Conservation (phyloP, 73 alveolate species). For the Paramecium biaurelia region DNA sequence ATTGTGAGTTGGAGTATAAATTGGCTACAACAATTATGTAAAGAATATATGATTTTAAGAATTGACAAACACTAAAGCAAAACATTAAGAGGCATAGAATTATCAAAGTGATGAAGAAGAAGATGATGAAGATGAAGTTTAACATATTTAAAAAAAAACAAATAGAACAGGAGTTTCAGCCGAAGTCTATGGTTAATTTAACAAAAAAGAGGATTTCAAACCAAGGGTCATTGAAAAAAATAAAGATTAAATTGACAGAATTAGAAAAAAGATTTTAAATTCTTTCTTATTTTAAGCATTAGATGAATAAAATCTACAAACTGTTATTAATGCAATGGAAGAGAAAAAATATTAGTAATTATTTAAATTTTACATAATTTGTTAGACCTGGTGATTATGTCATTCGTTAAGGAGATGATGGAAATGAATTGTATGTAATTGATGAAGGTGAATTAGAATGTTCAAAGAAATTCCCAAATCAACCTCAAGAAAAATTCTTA, state of each 20-base stretch:
- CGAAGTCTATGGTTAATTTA: constrained; percentile 91
- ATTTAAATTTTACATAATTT: neutral
- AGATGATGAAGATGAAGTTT: constrained; percentile 60
- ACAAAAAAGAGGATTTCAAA: constrained; percentile 75
- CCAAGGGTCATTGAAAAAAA: constrained; percentile 76
- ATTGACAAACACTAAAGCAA: neutral
- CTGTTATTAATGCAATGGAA: constrained; percentile 96
- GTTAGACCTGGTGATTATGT: constrained; percentile 62
- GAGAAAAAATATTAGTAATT: constrained; percentile 77
- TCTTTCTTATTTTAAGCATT: constrained; percentile 86
- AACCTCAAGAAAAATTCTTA: constrained; percentile 66
- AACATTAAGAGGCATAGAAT: neutral
- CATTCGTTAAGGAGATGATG: constrained; percentile 93
- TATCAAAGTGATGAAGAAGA: constrained; percentile 58
- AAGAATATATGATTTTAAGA: neutral
- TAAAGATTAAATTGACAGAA: constrained; percentile 70
- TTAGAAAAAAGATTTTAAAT: constrained; percentile 75
- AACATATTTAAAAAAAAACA: constrained; percentile 11
- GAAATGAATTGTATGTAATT: constrained; percentile 89
- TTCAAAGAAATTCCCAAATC: constrained; percentile 58
- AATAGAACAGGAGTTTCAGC: constrained; percentile 82
- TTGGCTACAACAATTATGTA: constrained; percentile 50
- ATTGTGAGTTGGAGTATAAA: neutral
- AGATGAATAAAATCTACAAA: constrained; percentile 87
- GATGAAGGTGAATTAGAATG: constrained; percentile 89